A percentile compares a stretch with the other conserved stretches of the same genome.
Evolutionary conservation across 192 early-diverging fungal species (phyloP).

Genomic region (Chytriomyces sp.): DNA sequence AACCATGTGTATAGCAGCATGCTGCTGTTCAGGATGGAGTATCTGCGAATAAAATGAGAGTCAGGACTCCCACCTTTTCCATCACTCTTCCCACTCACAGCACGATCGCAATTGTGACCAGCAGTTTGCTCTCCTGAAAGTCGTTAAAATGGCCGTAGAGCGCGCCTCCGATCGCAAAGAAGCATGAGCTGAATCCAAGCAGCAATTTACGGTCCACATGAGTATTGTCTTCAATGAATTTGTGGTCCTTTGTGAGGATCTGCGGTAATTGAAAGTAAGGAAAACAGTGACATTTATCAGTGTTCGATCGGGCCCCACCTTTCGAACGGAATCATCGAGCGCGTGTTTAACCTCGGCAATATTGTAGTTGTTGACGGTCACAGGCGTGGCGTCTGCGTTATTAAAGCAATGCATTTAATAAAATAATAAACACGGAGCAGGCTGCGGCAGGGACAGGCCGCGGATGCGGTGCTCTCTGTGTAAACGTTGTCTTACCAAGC

Average conservation of each 20-base stretch:
- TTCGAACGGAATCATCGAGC: slow-evolving; percentile 47
- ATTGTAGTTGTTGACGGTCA: slow-evolving; percentile 47
- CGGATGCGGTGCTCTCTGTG: too few relatives aligned
- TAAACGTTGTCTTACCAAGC: too few relatives aligned
- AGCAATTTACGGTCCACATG: slow-evolving; percentile 83
- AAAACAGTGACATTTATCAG: neutral
- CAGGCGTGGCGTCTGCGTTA: slow-evolving; percentile 31
- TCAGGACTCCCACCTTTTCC: too few relatives aligned
- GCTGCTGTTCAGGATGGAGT: slow-evolving; percentile 46
- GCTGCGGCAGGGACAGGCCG: too few relatives aligned
- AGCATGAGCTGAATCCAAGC: slow-evolving; percentile 76
- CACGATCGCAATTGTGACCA: slow-evolving; percentile 44
- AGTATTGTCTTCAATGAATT: slow-evolving; percentile 67
- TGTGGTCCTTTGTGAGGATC: slow-evolving; percentile 47
- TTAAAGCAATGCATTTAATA: neutral
- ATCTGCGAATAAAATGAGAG: neutral
- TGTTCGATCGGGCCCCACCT: slow-evolving; percentile 21
- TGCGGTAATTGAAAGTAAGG: slow-evolving; percentile 17
- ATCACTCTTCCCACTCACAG: slow-evolving; percentile 5
- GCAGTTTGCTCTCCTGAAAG: slow-evolving; percentile 44
- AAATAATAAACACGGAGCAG: too few relatives aligned
- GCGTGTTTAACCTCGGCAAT: slow-evolving; percentile 52
- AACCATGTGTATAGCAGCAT: slow-evolving; percentile 41
- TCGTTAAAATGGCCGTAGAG: slow-evolving; percentile 49
- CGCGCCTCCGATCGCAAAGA: slow-evolving; percentile 70